Evolutionary conservation across 495 filamentous ascomycete species (phyloP), one percentile per base, ranked within the genome.

Genomic region (Xylaria castorea): DNA sequence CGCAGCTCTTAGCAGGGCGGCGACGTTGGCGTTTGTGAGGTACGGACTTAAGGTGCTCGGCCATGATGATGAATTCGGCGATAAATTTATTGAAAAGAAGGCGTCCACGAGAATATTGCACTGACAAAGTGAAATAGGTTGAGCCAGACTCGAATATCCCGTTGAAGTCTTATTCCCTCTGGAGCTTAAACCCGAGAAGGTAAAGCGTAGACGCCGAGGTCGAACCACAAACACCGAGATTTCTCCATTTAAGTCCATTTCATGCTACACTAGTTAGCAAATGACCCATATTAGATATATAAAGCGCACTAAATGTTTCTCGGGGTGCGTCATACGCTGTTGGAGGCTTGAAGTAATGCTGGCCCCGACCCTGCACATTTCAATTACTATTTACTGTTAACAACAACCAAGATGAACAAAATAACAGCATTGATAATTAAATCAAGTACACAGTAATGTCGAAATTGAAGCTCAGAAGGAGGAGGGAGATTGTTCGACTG

Each of bases 1-100:
- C 68, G 36, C 68, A 70, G 55, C 68, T 70, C 57, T 70, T 70
- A 27, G 68, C 68, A 22, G 53, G 36, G 20, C 67, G 51, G 18
- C n/a, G n/a, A 25, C 68, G 68, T 32, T 70, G 48, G 48, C 65
- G 65, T 30, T 42, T 68, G 50, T 7, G 66, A 57, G 66, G 5
- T n/a, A 20, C 66, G 66, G 66, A 50, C 1, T 68, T 68, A 68
- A 68, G 66, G 0, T 68, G 20, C 30, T 68, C 66, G 66, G 66
- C 12, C 66, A 68, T 68, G 48, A n/a, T 27, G 14, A 55, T 34
- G 22, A 55, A 51, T 50, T 66, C 64, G 64, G 64, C 4, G 42
- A 65, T 5, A n/a, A 50, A 22, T 5, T 0, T 42, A 40, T 18
- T 32, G 14, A 30, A 11, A 25, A 63, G n/a, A 48, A 48, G 22